phyloP scores from a whole-genome alignment of 176 grass and related monocot genomes.

The Juncus inflexus region DNA sequence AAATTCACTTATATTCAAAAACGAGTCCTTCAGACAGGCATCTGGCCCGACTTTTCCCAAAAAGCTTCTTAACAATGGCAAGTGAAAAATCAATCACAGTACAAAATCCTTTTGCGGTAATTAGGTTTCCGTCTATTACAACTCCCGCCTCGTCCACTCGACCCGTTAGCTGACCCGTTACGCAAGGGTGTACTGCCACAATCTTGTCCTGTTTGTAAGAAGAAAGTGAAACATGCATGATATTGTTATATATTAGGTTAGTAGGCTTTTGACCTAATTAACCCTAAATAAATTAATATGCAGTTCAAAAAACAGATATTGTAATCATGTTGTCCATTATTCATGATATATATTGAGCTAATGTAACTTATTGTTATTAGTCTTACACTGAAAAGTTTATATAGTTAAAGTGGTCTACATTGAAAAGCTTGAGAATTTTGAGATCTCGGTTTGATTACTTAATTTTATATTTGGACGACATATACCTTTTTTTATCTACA shows the following conservation, averaged over 20 bases:
- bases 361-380: slow-evolving; percentile 4
- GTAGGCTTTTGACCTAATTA: background rate
- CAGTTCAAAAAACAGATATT: background rate
- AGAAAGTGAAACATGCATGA: background rate
- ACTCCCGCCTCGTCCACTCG: slow-evolving; percentile 53
- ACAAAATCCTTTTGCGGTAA: slow-evolving; percentile 69
- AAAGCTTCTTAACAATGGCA: slow-evolving; percentile 63
- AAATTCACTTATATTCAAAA: slow-evolving; percentile 63
- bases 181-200: slow-evolving; percentile 49
- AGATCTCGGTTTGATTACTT: background rate
- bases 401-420: background rate
- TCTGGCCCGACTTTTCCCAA: slow-evolving; percentile 68
- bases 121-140: slow-evolving; percentile 76
- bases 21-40: slow-evolving; percentile 78
- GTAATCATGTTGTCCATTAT: too few relatives aligned
- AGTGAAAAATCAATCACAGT: slow-evolving; percentile 65
- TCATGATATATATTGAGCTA: background rate
- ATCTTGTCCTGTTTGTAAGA: slow-evolving; percentile 46
- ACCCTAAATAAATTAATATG: background rate
- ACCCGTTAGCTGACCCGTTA: slow-evolving; percentile 41
- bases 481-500: slow-evolving; percentile 35
- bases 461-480: background rate
- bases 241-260: background rate
- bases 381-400: slow-evolving; percentile 1
- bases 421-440: background rate